phyloP scores from a whole-genome alignment of 805 yeast species.

The Wickerhamomyces alni region DNA sequence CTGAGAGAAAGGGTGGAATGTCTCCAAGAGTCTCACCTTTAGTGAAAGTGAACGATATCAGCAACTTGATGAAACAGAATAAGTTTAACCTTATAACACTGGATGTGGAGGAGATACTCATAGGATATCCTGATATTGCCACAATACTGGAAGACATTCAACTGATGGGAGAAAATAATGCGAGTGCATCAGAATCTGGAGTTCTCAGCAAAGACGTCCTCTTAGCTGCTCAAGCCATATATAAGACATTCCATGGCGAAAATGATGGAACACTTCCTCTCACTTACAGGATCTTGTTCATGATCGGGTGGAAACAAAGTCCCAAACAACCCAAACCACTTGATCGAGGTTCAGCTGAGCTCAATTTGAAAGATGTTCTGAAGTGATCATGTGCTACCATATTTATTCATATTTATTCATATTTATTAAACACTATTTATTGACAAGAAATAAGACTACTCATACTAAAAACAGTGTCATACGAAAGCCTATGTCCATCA shows the following conservation, averaged over 20 bases:
- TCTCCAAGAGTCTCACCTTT: constrained; percentile 79
- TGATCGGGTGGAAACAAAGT: constrained; percentile 87
- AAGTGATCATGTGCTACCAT: constrained; percentile 1
- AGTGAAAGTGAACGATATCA: constrained; percentile 73
- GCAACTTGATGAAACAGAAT: constrained; percentile 63
- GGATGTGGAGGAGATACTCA: constrained; percentile 78
- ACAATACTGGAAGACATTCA: constrained; percentile 67
- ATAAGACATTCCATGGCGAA: constrained; percentile 65
- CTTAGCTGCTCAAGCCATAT: constrained; percentile 73
- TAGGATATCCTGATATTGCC: constrained; percentile 67
- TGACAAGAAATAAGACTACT: too few relatives aligned
- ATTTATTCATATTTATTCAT: too few relatives aligned
- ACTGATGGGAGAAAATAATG: constrained; percentile 81
- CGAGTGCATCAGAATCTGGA: constrained; percentile 36
- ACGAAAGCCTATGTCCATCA: too few relatives aligned
- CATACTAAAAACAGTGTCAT: too few relatives aligned
- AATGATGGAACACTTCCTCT: constrained; percentile 59
- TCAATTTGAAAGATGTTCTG: constrained; percentile 60
- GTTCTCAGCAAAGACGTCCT: constrained; percentile 55
- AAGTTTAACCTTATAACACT: constrained; percentile 77
- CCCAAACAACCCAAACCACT: constrained; percentile 66
- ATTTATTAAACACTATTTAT: too few relatives aligned
- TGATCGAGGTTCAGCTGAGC: constrained; percentile 64
- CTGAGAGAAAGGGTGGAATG: constrained; percentile 73
- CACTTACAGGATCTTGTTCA: constrained; percentile 69